Conservation (phyloP, 2,329 filamentous ascomycete genomes). For the Verticillium nonalfalfae region DNA sequence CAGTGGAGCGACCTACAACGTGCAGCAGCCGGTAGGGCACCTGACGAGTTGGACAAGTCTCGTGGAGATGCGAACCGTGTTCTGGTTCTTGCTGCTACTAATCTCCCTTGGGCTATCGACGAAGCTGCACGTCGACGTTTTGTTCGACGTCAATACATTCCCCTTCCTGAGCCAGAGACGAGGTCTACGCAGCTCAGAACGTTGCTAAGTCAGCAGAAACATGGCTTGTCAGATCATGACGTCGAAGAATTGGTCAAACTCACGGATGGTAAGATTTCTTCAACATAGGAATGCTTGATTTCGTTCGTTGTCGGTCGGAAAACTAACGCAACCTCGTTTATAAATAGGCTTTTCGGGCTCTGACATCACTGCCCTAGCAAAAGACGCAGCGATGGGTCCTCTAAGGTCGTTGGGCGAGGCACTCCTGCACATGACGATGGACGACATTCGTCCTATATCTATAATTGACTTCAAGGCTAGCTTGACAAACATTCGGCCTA, state of each 20-base stretch:
- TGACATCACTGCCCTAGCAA: slow-evolving; percentile 92
- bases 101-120: slow-evolving; percentile 95
- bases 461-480: slow-evolving; percentile 80
- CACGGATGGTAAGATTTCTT: slow-evolving; percentile 62
- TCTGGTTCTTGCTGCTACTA: slow-evolving; percentile 89
- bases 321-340: background rate
- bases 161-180: slow-evolving; percentile 79
- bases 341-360: slow-evolving; percentile 85
- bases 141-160: slow-evolving; percentile 91
- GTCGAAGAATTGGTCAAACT: slow-evolving; percentile 67
- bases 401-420: slow-evolving; percentile 85
- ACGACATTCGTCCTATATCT: slow-evolving; percentile 83
- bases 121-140: slow-evolving; percentile 89
- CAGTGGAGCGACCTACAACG: slow-evolving; percentile 94
- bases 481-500: slow-evolving; percentile 78
- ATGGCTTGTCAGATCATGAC: slow-evolving; percentile 65
- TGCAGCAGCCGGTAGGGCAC: slow-evolving; percentile 80
- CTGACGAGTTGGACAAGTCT: slow-evolving; percentile 58
- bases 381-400: slow-evolving; percentile 97
- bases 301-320: slow-evolving; percentile 4
- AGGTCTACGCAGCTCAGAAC: slow-evolving; percentile 72
- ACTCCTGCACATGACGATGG: slow-evolving; percentile 84
- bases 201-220: slow-evolving; percentile 81
- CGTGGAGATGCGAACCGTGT: slow-evolving; percentile 81
- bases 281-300: background rate